Evolutionary conservation across 495 filamentous ascomycete species (phyloP).

Genomic region (Terfezia claveryi): DNA sequence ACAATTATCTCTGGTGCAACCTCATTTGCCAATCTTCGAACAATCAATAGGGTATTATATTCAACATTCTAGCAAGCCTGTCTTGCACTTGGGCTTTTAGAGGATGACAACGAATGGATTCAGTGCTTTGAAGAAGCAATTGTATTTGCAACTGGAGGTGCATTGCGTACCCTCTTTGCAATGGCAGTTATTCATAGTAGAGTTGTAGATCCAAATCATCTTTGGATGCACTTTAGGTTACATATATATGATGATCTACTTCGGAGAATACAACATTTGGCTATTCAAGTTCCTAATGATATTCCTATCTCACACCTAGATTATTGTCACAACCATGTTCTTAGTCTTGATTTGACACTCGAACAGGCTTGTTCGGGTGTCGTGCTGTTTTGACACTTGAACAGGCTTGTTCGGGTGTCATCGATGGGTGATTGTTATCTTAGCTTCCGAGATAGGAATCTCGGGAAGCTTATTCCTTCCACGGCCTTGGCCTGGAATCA

Average conservation of each 20-base stretch:
- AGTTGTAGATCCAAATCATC: neutral
- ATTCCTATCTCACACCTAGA: neutral
- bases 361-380: too few species aligned
- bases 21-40: neutral
- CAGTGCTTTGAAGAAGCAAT: neutral
- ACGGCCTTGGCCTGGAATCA: too few species aligned
- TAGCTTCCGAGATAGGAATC: too few species aligned
- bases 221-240: neutral
- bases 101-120: neutral
- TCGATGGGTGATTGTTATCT: too few species aligned
- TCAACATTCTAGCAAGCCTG: neutral
- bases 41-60: neutral
- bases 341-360: too few species aligned
- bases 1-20: neutral
- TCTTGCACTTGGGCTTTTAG: neutral
- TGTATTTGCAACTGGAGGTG: neutral
- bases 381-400: too few species aligned
- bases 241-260: neutral
- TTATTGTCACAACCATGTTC: too few species aligned
- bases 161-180: neutral
- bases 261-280: neutral
- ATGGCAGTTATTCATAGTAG: neutral
- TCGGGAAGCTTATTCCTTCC: too few species aligned
- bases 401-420: too few species aligned
- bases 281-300: neutral